Evolutionary conservation across 495 filamentous ascomycete genomes (phyloP).

Genomic region (Tuber umbilicatum): DNA sequence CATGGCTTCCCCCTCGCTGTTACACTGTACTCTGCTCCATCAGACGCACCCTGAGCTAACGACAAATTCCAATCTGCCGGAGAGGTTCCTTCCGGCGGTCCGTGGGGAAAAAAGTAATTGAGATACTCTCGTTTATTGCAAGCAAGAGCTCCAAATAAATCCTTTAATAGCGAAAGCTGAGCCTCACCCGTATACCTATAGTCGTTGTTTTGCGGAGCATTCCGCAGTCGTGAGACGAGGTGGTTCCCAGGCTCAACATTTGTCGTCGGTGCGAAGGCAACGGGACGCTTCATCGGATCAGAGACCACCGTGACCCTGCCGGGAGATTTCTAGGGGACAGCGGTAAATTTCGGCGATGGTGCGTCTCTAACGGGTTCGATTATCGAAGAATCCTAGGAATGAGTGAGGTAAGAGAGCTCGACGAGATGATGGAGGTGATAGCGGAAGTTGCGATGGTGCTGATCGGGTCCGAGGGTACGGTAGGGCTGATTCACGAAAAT

Average conservation of each 20-base stretch:
- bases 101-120: constrained; percentile 69
- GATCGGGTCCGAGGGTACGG: background rate
- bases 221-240: constrained; percentile 49
- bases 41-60: constrained; percentile 80
- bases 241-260: constrained; percentile 21
- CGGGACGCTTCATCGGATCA: constrained; percentile 24
- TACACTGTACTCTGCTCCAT: constrained; percentile 91
- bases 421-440: background rate
- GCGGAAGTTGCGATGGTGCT: background rate
- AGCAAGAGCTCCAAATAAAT: constrained; percentile 80
- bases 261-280: constrained; percentile 13
- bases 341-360: background rate
- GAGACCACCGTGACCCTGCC: background rate
- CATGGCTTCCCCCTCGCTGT: constrained; percentile 90
- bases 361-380: background rate
- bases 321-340: background rate
- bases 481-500: background rate
- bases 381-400: background rate
- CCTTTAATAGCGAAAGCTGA: constrained; percentile 60
- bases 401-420: background rate
- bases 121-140: constrained; percentile 65
- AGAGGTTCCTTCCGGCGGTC: constrained; percentile 50
- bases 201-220: constrained; percentile 54
- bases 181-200: constrained; percentile 68
- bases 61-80: constrained; percentile 61